A percentile compares a stretch with the other conserved stretches of the same genome.
These are phyloP conservation scores for Rosellinia necatrix DNA, from an alignment of 2,329 filamentous ascomycete species.

Conservation along the genomic window DNA sequence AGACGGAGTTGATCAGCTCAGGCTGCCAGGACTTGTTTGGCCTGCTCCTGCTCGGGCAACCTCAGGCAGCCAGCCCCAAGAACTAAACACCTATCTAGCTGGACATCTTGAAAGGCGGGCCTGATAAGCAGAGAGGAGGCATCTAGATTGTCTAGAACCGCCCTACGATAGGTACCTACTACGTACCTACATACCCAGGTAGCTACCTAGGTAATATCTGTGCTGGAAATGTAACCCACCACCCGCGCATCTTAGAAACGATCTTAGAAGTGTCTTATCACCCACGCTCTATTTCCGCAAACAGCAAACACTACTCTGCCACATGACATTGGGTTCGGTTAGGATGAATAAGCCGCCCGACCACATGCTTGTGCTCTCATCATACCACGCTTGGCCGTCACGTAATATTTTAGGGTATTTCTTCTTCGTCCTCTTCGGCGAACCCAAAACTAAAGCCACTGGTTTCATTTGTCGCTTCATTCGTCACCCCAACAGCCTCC, in stretches of 20 bases:
- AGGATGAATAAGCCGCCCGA: not conserved
- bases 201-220: no score
- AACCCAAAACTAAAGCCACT: conserved; percentile 61
- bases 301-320: conserved; percentile 8
- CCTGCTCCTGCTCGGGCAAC: not conserved
- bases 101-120: no score
- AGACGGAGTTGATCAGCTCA: not conserved
- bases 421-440: conserved; percentile 52
- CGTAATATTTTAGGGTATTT: conserved; percentile 45
- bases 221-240: conserved; percentile 1
- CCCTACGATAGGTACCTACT: no score
- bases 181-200: no score
- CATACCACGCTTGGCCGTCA: not conserved
- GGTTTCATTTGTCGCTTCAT: conserved; percentile 42
- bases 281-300: conserved; percentile 10
- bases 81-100: no score
- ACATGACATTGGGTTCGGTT: not conserved
- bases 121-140: no score
- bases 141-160: no score
- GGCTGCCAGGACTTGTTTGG: not conserved
- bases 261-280: no score
- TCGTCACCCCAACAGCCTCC: conserved; percentile 65
- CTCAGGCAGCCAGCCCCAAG: no score
- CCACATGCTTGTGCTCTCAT: not conserved
- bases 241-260: no score